Evolutionary conservation across 495 filamentous ascomycete genomes (phyloP), one percentile per base, ranked within the genome.

Genomic region (Durotheca rogersii): DNA sequence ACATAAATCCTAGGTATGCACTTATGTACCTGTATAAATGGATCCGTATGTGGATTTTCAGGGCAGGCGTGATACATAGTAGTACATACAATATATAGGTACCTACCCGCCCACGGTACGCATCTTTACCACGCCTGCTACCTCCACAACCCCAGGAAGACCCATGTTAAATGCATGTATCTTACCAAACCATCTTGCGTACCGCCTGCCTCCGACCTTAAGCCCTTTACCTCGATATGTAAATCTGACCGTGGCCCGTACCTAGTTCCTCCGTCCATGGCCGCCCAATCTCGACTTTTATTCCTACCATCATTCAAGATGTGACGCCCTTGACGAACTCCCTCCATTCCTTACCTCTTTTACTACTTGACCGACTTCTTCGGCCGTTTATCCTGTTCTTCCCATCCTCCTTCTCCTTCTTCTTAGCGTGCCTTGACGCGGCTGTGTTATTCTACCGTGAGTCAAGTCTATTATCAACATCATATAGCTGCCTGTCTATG

Each of bases 181-280:
- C n/a, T n/a, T n/a, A n/a, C n/a, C n/a, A n/a, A n/a, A n/a, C 23
- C 23, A 4, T 4, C 9, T 27, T 27, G 9, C 23, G 4, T 27
- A 27, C 23, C 23, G 23, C 23, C 23, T 9, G 9, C 23, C 9
- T 27, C 4, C 9, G 4, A 27, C 9, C 9, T 4, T 9, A 4
- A 27, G 11, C 41, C 41, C 47, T 42, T 58, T 58, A 44, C 47
- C 54, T 58, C 48, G 53, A 27, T 58, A 58, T 58, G 55, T 59
- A 59, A 53, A 59, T 47, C 36, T 49, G 50, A 35, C 44, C 19
- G 19, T 27, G 9, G 23, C 23, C 23, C 9, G n/a, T 27, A 27
- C 4, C 23, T 25, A 41, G 27, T 42, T 17, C 45, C 43, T 44
- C 29, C n/a, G n/a, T n/a, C 45, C 36, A 59, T 59, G 47, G 45